Conservation (phyloP, 441 rosid species). For the Francoa sonchifolia region DNA sequence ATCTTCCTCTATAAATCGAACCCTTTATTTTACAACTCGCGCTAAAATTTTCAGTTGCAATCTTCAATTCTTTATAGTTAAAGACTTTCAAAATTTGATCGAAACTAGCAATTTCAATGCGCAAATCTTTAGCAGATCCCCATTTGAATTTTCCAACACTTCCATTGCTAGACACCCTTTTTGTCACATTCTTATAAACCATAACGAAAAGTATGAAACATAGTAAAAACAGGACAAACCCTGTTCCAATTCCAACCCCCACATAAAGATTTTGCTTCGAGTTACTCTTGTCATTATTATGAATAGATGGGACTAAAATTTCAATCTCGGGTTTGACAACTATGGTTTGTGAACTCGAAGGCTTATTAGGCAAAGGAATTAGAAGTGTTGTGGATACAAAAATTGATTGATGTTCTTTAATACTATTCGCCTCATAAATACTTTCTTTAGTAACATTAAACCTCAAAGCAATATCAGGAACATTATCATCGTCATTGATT, state of each 20-base stretch:
- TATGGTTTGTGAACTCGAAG: conserved; percentile 22
- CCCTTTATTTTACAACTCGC: conserved; percentile 22
- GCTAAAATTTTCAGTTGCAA: conserved; percentile 30
- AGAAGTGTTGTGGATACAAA: conserved; percentile 31
- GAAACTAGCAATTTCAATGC: conserved; percentile 26
- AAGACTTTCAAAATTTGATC: conserved; percentile 30
- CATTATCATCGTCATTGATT: conserved; percentile 12
- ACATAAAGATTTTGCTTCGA: conserved; percentile 12
- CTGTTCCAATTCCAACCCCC: conserved; percentile 20
- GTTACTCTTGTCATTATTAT: neutral
- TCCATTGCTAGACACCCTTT: neutral
- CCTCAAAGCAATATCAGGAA: conserved; percentile 19
- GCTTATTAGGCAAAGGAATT: conserved; percentile 21
- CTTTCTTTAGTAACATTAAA: conserved; percentile 18
- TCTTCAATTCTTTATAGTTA: conserved; percentile 19
- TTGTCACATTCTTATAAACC: conserved; percentile 12
- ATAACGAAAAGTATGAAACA: conserved; percentile 9
- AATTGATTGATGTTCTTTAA: conserved; percentile 14
- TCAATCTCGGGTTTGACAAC: conserved; percentile 1
- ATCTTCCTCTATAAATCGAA: conserved; percentile 26
- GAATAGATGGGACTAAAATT: conserved; percentile 5
- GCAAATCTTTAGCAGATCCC: conserved; percentile 19
- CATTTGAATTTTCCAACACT: conserved; percentile 1
- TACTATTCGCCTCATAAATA: conserved; percentile 25
- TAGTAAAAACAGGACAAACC: conserved; percentile 15